A percentile compares a stretch with the other conserved stretches of the same genome.
Conservation (phyloP, 2,329 filamentous ascomycete species). For the Diaporthe caulivora region DNA sequence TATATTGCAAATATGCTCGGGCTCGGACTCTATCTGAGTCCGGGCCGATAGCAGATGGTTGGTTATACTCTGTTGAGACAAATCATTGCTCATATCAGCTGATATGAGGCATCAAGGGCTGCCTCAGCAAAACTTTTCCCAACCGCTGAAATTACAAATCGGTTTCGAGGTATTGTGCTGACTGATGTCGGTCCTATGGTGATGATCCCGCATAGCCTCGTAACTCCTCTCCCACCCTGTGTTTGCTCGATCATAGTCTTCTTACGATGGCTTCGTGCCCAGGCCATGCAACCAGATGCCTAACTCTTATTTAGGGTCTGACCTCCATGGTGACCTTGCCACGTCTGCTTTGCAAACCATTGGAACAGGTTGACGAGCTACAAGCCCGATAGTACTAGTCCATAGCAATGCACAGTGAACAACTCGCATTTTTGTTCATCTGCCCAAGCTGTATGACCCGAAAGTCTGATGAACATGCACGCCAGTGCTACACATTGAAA, state of each 20-base stretch:
- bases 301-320: neutral
- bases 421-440: neutral
- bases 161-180: too few relatives aligned
- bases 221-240: neutral
- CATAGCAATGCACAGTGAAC: neutral
- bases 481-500: neutral
- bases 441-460: neutral
- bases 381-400: neutral
- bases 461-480: neutral
- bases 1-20: neutral
- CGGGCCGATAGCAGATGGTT: neutral
- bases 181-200: neutral
- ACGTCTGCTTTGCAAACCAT: neutral
- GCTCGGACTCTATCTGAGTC: neutral
- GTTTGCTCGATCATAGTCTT: neutral
- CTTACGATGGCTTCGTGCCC: too few relatives aligned
- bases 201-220: neutral
- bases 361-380: neutral
- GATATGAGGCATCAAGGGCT: neutral
- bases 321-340: neutral
- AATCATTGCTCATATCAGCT: neutral
- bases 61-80: too few relatives aligned
- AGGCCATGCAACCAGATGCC: neutral
- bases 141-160: neutral
- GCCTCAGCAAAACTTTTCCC: neutral